Base-by-base conservation (phyloP, 1,139 yeast species). In the Debaryomyces nepalensis region DNA sequence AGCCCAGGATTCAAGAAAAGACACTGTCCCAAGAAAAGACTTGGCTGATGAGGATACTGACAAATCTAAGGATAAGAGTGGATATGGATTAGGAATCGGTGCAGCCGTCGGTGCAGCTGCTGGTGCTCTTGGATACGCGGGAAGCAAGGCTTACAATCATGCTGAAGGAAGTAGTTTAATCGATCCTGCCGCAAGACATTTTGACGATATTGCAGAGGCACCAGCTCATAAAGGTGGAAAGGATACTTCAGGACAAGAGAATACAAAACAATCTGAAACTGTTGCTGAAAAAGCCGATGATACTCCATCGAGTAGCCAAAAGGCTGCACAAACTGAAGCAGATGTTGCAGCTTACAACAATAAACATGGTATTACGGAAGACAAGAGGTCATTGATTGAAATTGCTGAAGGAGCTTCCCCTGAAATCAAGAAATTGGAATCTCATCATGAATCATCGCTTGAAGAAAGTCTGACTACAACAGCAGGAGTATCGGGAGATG, bases 31-130 rank as follows among this genome's bases (percentile, higher is more conserved):
- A 9, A 15, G 18, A 4, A 34, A 26, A 14, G 45, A 43, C 26
- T 33, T 36, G 8, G 40, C 39, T 15, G 36, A 43, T 3, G 39
- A 37, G 22, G 31, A 38, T 32, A n/a, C 26, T n/a, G 37, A 36
- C 14, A 24, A 41, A 5, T 37, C 41, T 23, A 36, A 40, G 21
- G 30, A 34, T 16, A 34, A 23, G 5, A 11, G 9, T 4, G 12
- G 14, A 4, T 40, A 42, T 18, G 9, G 34, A 39, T 12, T 58
- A 20, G 61, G 61, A 20, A 53, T 54, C 8, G 52, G 52, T 11
- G 50, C 54, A 19, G 63, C 61, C 8, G 64, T 63, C 15, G 60
- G 63, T 24, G 59, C 58, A 16, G 64, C 64, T 12, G 60, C 62
- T 24, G 59, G 58, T 16, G 50, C 55, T 32, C 64, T 29, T 21